Percentiles rank a stretch among this genome's conserved stretches.
Evolutionary conservation across 2,329 filamentous ascomycete species (phyloP).

Genomic region (Sporothrix brasiliensis): DNA sequence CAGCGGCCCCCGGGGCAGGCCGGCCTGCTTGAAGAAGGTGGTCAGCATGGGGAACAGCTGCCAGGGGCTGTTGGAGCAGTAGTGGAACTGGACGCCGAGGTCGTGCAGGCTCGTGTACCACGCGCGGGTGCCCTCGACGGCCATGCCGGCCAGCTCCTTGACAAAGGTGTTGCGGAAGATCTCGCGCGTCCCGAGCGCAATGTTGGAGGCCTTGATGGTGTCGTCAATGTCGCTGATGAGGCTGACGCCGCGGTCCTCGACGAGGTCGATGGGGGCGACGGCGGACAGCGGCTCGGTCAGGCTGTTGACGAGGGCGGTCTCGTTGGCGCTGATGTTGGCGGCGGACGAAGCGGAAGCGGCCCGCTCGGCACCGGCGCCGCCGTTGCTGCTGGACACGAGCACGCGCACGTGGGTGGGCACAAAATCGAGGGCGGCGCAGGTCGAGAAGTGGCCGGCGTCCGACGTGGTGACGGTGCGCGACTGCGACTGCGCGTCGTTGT

Average conservation of each 20-base stretch:
- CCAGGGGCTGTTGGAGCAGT: slow-evolving; percentile 99
- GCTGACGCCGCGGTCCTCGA: slow-evolving; percentile 78
- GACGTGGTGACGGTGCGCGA: slow-evolving; percentile 85
- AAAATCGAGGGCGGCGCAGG: slow-evolving; percentile 82
- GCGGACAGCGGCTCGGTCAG: slow-evolving; percentile 71
- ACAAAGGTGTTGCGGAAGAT: slow-evolving; percentile 97
- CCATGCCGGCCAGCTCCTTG: slow-evolving; percentile 77
- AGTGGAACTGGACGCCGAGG: slow-evolving; percentile 87
- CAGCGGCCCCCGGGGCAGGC: slow-evolving; percentile 83
- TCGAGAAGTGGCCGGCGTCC: slow-evolving; percentile 82
- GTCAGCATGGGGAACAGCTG: slow-evolving; percentile 90
- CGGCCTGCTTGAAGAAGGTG: slow-evolving; percentile 78
- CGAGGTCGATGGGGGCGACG: slow-evolving; percentile 75
- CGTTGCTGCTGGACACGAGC: slow-evolving; percentile 62
- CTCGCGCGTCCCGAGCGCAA: slow-evolving; percentile 81
- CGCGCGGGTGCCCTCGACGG: slow-evolving; percentile 81
- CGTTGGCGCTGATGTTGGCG: slow-evolving; percentile 4
- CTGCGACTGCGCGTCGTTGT: slow-evolving; percentile 79
- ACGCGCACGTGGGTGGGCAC: slow-evolving; percentile 87
- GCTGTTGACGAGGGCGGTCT: slow-evolving; percentile 26
- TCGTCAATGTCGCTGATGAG: slow-evolving; percentile 98
- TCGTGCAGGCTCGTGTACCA: slow-evolving; percentile 82
- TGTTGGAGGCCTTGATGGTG: slow-evolving; percentile 94
- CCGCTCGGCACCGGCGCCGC: not conserved
- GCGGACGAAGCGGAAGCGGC: not conserved